Conservation (phyloP, 2,329 filamentous ascomycete species). For the Rhinocladiella similis region DNA sequence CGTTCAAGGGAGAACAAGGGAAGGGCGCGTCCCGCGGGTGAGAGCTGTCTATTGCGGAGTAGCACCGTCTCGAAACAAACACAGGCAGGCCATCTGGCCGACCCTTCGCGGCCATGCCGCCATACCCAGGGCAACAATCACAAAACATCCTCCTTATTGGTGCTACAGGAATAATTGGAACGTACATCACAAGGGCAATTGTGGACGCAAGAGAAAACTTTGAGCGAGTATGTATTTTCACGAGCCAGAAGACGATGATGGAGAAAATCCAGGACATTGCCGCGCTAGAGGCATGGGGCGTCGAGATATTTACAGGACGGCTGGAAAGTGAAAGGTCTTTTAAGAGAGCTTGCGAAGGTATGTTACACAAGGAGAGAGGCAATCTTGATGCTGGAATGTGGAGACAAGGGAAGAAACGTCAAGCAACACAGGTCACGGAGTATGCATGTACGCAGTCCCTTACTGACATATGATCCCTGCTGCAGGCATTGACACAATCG, state of each 20-base stretch:
- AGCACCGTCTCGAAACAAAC: not conserved
- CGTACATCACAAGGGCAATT: constrained; percentile 53
- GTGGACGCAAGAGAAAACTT: constrained; percentile 47
- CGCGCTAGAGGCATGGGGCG: constrained; percentile 46
- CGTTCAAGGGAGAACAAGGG: not conserved
- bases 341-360: constrained; percentile 56
- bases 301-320: constrained; percentile 59
- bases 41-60: not conserved
- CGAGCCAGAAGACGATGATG: constrained; percentile 53
- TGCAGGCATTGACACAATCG: constrained; percentile 60
- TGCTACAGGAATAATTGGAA: constrained; percentile 54
- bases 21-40: not conserved
- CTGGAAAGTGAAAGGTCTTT: constrained; percentile 55
- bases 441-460: not conserved
- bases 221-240: constrained; percentile 56
- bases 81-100: not conserved
- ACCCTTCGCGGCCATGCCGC: constrained; percentile 19
- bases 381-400: not conserved
- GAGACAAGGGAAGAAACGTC: not conserved
- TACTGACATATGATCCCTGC: not conserved
- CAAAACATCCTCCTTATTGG: constrained; percentile 55
- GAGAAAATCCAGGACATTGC: constrained; percentile 53
- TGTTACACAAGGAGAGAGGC: not conserved
- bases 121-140: constrained; percentile 19
- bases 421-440: not conserved